These are phyloP conservation scores for Nicotiana otophora DNA, from an alignment of 257 asterid genomes.

Conservation along the genomic window DNA sequence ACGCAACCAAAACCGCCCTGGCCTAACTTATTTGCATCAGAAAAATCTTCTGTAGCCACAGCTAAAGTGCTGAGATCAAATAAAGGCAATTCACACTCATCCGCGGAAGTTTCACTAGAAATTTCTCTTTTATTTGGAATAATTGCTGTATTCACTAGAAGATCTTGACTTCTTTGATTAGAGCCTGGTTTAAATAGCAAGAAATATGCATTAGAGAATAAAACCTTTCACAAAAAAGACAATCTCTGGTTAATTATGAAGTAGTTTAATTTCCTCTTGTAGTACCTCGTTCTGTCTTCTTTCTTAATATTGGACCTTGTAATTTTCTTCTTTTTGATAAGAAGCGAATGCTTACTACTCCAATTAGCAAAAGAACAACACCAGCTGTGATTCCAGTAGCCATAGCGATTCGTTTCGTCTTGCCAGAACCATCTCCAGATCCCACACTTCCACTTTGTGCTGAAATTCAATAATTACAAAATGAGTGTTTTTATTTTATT, in stretches of 20 bases:
- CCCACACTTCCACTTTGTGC: constrained; percentile 23
- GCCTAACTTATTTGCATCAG: constrained; percentile 19
- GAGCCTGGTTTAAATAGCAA: constrained; percentile 23
- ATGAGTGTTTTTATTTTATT: neutral
- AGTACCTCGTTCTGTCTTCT: constrained; percentile 10
- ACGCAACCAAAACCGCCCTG: constrained; percentile 24
- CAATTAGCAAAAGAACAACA: constrained; percentile 26
- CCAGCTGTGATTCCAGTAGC: constrained; percentile 35
- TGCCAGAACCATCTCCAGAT: constrained; percentile 26
- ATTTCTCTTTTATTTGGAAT: constrained; percentile 40
- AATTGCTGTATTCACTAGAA: constrained; percentile 30
- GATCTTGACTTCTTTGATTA: constrained; percentile 53
- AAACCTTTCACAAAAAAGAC: neutral
- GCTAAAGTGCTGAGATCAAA: constrained; percentile 14
- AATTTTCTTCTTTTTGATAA: constrained; percentile 34
- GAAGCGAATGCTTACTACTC: constrained; percentile 26
- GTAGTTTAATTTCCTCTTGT: too few species aligned
- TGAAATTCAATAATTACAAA: neutral
- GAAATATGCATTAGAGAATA: neutral
- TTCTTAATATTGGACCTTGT: constrained; percentile 4
- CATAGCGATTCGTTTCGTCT: constrained; percentile 13
- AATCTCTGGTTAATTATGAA: neutral
- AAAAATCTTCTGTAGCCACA: constrained; percentile 13
- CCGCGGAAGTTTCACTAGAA: constrained; percentile 30
- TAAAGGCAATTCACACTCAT: constrained; percentile 36